phyloP scores from a whole-genome alignment of 805 yeast species.

The Zygoascus tannicola region DNA sequence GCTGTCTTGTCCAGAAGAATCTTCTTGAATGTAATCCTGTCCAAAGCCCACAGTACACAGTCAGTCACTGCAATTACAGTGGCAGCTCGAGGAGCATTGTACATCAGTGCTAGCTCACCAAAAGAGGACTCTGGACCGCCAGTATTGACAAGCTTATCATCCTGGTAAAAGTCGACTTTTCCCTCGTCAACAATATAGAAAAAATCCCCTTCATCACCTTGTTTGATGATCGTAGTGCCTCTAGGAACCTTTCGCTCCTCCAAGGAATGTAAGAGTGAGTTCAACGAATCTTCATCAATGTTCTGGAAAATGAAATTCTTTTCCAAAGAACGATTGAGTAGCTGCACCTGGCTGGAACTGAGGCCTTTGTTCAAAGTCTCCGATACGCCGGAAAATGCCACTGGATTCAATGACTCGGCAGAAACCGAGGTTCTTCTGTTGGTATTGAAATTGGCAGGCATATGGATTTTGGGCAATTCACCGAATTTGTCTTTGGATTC shows the following conservation, averaged over 20 bases:
- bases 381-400: conserved; percentile 11
- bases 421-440: conserved; percentile 84
- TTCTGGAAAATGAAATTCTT: conserved; percentile 79
- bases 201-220: conserved; percentile 92
- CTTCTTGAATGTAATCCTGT: conserved; percentile 84
- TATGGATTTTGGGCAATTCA: conserved; percentile 5
- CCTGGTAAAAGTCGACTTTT: conserved; percentile 67
- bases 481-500: conserved; percentile 13
- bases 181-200: conserved; percentile 84
- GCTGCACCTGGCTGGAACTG: conserved; percentile 46
- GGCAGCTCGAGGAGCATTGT: conserved; percentile 96
- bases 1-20: conserved; percentile 85
- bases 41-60: conserved; percentile 82
- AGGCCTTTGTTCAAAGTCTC: conserved; percentile 10
- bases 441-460: conserved; percentile 51
- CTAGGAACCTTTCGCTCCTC: conserved; percentile 55
- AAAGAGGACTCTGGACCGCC: conserved; percentile 85
- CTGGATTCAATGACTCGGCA: conserved; percentile 45
- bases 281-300: conserved; percentile 67
- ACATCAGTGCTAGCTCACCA: conserved; percentile 96
- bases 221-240: conserved; percentile 63
- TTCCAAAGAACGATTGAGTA: conserved; percentile 62
- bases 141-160: conserved; percentile 59
- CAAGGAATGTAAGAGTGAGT: conserved; percentile 74
- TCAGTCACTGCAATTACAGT: conserved; percentile 71